Evolutionary conservation across 495 filamentous ascomycete species (phyloP).

Genomic region (Penicillium verhagenii): DNA sequence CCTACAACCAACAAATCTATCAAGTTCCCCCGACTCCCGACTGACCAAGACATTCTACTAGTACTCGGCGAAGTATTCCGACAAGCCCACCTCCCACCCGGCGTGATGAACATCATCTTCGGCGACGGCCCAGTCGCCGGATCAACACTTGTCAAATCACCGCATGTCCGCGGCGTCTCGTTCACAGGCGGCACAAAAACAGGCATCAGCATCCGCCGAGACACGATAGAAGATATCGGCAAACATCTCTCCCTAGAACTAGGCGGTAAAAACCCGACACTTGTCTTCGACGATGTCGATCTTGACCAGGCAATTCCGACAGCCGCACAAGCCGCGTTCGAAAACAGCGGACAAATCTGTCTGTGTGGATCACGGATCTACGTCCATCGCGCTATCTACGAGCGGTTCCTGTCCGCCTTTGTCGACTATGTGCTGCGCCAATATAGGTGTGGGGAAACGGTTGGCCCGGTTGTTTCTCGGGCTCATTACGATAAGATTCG

Average conservation of each 20-base stretch:
- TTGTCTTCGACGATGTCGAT: constrained; percentile 40
- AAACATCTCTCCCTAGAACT: constrained; percentile 44
- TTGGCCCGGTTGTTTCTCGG: constrained; percentile 20
- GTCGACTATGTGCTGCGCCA: constrained; percentile 12
- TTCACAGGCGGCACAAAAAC: constrained; percentile 25
- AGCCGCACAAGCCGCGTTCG: constrained; percentile 16
- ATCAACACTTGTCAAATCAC: constrained; percentile 11
- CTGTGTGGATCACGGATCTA: constrained; percentile 48
- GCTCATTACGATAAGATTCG: constrained; percentile 15
- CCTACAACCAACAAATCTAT: not conserved
- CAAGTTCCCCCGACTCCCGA: not conserved
- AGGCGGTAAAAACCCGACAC: constrained; percentile 37
- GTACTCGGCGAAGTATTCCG: constrained; percentile 16
- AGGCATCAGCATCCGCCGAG: constrained; percentile 20
- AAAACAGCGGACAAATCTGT: constrained; percentile 49
- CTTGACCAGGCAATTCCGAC: constrained; percentile 15
- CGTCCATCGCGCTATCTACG: constrained; percentile 41
- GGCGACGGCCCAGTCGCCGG: constrained; percentile 14
- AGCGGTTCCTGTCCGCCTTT: constrained; percentile 7
- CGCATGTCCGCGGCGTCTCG: constrained; percentile 15
- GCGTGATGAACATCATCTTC: constrained; percentile 20
- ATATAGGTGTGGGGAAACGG: constrained; percentile 8
- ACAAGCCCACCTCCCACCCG: constrained; percentile 16
- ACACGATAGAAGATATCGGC: constrained; percentile 40
- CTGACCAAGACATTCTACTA: no score